These are phyloP conservation scores for Colletotrichum zoysiae DNA, from an alignment of 2,329 filamentous ascomycete genomes.

Conservation along the genomic window DNA sequence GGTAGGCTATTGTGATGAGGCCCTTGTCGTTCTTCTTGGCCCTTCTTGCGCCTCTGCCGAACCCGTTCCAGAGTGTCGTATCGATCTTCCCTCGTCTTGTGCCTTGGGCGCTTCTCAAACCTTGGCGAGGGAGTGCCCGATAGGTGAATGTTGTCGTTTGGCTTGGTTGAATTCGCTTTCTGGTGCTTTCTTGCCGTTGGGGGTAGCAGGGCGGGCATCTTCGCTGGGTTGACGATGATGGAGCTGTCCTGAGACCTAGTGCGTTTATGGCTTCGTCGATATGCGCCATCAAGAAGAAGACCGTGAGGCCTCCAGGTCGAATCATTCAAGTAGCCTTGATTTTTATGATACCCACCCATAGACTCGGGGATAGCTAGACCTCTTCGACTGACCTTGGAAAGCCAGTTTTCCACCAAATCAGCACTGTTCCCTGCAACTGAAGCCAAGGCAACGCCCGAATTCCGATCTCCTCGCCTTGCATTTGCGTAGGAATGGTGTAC, in stretches of 20 bases:
- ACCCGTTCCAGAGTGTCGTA: constrained; percentile 61
- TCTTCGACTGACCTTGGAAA: constrained; percentile 22
- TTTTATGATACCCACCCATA: background rate
- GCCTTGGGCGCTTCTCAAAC: constrained; percentile 65
- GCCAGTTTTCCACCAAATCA: constrained; percentile 32
- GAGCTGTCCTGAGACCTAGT: constrained; percentile 34
- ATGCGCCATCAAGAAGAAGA: background rate
- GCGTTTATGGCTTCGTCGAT: constrained; percentile 19
- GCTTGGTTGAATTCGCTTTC: background rate
- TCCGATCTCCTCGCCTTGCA: background rate
- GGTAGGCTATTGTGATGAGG: constrained; percentile 27
- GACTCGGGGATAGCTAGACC: background rate
- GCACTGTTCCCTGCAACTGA: background rate
- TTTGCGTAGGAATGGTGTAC: background rate
- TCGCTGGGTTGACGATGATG: constrained; percentile 41
- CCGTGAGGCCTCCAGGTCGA: constrained; percentile 24
- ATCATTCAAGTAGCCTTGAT: background rate
- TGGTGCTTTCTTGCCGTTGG: background rate
- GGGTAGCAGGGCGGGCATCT: no score
- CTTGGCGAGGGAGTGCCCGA: background rate
- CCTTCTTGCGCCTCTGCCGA: constrained; percentile 38
- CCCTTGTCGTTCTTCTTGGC: constrained; percentile 42
- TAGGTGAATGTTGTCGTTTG: background rate
- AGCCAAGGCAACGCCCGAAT: background rate
- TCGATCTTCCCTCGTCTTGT: constrained; percentile 67